Evolutionary conservation across 495 filamentous ascomycete species (phyloP), one percentile per base, ranked within the genome.

Genomic region (Choiromyces venosus): DNA sequence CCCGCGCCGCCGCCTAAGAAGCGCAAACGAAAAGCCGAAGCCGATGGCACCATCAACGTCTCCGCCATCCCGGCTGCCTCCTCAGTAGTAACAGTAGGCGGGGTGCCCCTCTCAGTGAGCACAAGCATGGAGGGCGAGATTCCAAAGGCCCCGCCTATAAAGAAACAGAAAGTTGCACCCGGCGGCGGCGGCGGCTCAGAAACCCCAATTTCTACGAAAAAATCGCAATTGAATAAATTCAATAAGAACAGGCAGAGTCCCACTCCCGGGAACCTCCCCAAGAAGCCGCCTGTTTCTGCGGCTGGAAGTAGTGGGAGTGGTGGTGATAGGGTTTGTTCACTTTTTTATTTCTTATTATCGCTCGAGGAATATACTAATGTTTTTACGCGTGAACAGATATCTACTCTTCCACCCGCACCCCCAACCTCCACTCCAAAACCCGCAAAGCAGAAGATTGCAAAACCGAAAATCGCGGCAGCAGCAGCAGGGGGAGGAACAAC

Each of bases 21-120:
- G 67, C 76, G 79, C 37, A 81, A 81, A 29, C 70, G 79, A 38
- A 81, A 81, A 64, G 61, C 71, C 19, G 79, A 81, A 19, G 39
- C 52, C 21, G 56, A 36, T 19, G 44, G 37, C 35, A 36, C 21
- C 16, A 65, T 36, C 37, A 64, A 65, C 36, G 21, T 46, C 18
- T 46, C 67, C 36, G 25, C 71, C 36, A 29, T 61, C 25, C 52
- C 52, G 4, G 52, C 52, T 16, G 52, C 52, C 14, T 61, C 67
- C 10, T 67, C 71, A 2, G 42, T 68, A 12, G 42, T 42, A 9
- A 25, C 37, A 36, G 69, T 38, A 14, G 67, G 52, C n/a, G 37
- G 39, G 21, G 64, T 42, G 25, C 39, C 61, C 40, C 39, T 42
- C 29, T 9, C 69, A 21, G 21, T 25, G 16, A 18, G 46, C 33